phyloP scores from a whole-genome alignment of 2,329 filamentous ascomycete species.

The Xylariaceae sp. region DNA sequence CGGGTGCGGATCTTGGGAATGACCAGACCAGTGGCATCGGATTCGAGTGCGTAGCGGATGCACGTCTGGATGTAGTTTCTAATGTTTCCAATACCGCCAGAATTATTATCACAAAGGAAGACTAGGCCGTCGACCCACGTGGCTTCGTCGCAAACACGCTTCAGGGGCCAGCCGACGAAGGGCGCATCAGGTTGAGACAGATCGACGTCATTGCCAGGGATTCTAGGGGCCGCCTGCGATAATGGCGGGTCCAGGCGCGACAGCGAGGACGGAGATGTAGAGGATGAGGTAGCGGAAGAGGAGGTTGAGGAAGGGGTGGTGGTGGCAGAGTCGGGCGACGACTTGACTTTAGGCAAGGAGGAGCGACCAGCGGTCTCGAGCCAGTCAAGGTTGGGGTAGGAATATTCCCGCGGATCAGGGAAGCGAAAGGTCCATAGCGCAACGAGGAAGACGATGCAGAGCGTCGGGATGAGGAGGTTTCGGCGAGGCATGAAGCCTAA shows the following conservation, averaged over 20 bases:
- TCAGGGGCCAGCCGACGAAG: conserved; percentile 46
- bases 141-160: conserved; percentile 43
- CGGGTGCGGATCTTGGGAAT: conserved; percentile 46
- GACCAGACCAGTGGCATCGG: conserved; percentile 44
- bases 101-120: conserved; percentile 50
- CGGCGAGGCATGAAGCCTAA: conserved; percentile 32
- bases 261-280: background rate
- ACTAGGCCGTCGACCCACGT: conserved; percentile 41
- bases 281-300: background rate
- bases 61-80: conserved; percentile 51
- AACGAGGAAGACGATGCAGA: conserved; percentile 30
- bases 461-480: conserved; percentile 28
- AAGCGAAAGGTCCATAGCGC: conserved; percentile 30
- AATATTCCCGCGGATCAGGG: conserved; percentile 15
- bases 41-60: conserved; percentile 47
- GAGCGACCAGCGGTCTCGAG: conserved; percentile 17
- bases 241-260: conserved; percentile 3
- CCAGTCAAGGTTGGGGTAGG: conserved; percentile 19
- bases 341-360: background rate
- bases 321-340: conserved; percentile 3
- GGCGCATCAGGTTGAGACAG: conserved; percentile 39
- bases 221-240: conserved; percentile 2
- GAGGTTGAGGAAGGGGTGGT: background rate
- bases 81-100: conserved; percentile 50
- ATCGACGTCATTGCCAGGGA: conserved; percentile 30